Base-by-base conservation (phyloP, 371 early-diverging fungal species). In the Mucor racemosus region DNA sequence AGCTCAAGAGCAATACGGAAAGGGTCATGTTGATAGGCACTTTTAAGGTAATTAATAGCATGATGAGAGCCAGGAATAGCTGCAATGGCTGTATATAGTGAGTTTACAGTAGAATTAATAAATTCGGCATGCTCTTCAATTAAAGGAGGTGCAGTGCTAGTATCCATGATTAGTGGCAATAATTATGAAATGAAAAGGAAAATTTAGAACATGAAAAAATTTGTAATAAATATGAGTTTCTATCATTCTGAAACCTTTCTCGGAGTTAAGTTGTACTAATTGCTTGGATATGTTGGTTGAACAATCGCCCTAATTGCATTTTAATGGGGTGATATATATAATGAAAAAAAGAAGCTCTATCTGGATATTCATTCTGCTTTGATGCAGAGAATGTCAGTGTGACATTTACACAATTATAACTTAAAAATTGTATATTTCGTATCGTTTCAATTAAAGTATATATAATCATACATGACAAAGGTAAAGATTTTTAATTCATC, bases 1-100 rank as follows among this genome's bases (percentile, higher is more conserved):
- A 92, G 77, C 71, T 98, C 99, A 26, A 99, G 86, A 48, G 92
- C 80, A 38, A 94, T 90, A 64, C 97, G 91, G 77, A 94, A 90
- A 5, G 98, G 99, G 77, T 99, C 99, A 79, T 99, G 88, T 82
- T 97, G 97, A 86, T 99, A 94, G 44, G 95, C 94, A 72, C 89
- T 93, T 74, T 92, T 90, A 68, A 97, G 82, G 78, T 99, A 99
- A 69, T 86, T 79, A 65, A 91, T 79, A 14, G 89, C 86, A 58
- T 94, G 86, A 57, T 81, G 81, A 8, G 92, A 90, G 1, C 95
- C 95, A 7, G 97, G 97, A 68, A 95, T 80, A 17, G 83, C 68
- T 35, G 67, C 63, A 31, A 82, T 74, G 31, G 78, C 54, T 33
- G 74, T 76, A 55, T 78, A 80, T 6, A 82, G 56, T 31, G 80